These are phyloP conservation scores for Rhododendron simsii DNA, from an alignment of 148 eudicot genomes.

Conservation along the genomic window DNA sequence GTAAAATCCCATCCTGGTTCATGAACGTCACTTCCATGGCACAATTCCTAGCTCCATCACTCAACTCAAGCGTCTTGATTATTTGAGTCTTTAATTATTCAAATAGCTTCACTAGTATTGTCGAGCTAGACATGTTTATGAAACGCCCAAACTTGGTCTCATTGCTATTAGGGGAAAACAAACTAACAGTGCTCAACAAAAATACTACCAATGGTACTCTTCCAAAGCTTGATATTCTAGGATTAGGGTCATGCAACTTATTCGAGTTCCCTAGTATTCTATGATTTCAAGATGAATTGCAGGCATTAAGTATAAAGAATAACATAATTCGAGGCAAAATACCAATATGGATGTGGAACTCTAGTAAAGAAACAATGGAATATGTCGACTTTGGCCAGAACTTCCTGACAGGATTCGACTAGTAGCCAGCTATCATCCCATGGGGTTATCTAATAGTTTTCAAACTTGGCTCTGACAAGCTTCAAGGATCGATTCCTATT, in stretches of 20 bases:
- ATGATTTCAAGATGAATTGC: too few species aligned
- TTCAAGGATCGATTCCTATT: too few species aligned
- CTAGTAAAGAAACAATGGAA: too few species aligned
- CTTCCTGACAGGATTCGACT: too few species aligned
- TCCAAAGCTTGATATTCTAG: neutral
- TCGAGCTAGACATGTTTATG: conserved; percentile 3
- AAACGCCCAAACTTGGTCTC: neutral
- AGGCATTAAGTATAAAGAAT: too few species aligned
- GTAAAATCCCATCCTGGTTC: conserved; percentile 14
- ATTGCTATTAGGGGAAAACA: neutral
- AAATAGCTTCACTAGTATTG: neutral
- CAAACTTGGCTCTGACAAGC: too few species aligned
- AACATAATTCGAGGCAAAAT: too few species aligned
- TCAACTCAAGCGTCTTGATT: neutral
- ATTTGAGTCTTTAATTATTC: neutral
- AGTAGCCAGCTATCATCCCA: too few species aligned
- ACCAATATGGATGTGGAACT: too few species aligned
- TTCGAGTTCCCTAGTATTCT: too few species aligned
- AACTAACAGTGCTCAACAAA: neutral
- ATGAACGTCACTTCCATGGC: conserved; percentile 18
- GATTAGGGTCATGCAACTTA: too few species aligned
- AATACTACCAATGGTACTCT: neutral
- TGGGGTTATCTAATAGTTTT: too few species aligned
- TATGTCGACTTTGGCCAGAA: neutral
- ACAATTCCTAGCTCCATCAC: neutral